Conservation (phyloP, 148 eudicot genomes). For the Mesembryanthemum crystallinum region DNA sequence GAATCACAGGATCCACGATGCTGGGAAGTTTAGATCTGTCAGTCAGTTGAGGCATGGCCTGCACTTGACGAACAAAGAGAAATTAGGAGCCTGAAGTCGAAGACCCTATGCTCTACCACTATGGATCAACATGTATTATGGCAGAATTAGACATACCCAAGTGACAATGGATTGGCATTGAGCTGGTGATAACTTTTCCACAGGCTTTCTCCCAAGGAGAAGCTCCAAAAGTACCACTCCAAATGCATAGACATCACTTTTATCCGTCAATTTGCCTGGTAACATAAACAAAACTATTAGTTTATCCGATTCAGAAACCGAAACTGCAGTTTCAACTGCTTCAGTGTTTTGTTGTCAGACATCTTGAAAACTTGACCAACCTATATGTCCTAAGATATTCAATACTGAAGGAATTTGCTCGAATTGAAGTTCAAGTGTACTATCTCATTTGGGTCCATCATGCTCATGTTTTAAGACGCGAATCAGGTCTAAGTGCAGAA, state of each 20-base stretch:
- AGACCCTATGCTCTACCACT: background rate
- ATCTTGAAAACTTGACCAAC: no score
- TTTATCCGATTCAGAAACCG: background rate
- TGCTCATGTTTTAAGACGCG: no score
- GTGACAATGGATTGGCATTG: slow-evolving; percentile 88
- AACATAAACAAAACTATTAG: background rate
- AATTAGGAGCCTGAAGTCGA: background rate
- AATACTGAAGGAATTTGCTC: no score
- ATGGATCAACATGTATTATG: background rate
- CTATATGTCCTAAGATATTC: no score
- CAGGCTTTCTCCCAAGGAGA: slow-evolving; percentile 74
- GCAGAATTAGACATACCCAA: slow-evolving; percentile 53
- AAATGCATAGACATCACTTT: slow-evolving; percentile 91
- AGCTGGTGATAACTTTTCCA: slow-evolving; percentile 71
- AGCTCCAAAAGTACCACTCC: slow-evolving; percentile 95
- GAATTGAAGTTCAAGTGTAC: no score
- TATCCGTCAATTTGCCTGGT: slow-evolving; percentile 84
- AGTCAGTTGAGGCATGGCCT: slow-evolving; percentile 92
- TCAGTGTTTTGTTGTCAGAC: no score
- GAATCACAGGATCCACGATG: slow-evolving; percentile 77
- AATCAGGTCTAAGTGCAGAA: no score
- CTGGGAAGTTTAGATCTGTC: slow-evolving; percentile 78
- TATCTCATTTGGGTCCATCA: background rate
- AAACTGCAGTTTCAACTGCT: background rate
- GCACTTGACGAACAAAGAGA: slow-evolving; percentile 7